These are phyloP conservation scores for Fusarium xyrophilum DNA, from an alignment of 2,329 filamentous ascomycete genomes.

Conservation along the genomic window DNA sequence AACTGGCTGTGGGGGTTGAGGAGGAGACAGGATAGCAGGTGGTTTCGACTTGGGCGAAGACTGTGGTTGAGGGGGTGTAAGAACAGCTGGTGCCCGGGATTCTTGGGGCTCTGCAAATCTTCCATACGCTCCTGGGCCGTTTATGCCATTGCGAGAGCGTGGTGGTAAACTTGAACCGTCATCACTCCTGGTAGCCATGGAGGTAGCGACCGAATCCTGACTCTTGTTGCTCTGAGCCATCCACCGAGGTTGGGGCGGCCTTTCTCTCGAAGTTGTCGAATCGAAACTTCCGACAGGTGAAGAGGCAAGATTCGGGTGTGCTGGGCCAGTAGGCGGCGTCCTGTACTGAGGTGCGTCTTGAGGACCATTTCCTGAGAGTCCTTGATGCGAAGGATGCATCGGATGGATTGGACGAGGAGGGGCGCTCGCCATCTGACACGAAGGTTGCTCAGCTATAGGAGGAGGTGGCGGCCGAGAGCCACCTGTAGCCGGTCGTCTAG, in stretches of 20 bases:
- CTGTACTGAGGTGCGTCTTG: constrained; percentile 43
- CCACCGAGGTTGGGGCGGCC: constrained; percentile 54
- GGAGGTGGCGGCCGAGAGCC: constrained; percentile 38
- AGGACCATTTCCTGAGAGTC: constrained; percentile 25
- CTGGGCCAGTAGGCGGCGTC: constrained; percentile 44
- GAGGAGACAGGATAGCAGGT: constrained; percentile 28
- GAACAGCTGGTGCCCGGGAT: constrained; percentile 19
- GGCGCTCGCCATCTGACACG: constrained; percentile 24
- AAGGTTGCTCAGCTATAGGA: constrained; percentile 38
- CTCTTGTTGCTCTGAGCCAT: constrained; percentile 61
- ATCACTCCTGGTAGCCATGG: constrained; percentile 56
- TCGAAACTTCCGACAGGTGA: constrained; percentile 63
- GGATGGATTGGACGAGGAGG: constrained; percentile 31
- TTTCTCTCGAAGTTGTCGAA: constrained; percentile 51
- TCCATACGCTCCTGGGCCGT: constrained; percentile 49
- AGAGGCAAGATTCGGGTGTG: constrained; percentile 50
- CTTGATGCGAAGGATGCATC: constrained; percentile 15
- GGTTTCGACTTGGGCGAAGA: constrained; percentile 39
- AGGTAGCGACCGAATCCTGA: constrained; percentile 63
- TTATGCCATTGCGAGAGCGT: constrained; percentile 60
- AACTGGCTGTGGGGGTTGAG: constrained; percentile 38
- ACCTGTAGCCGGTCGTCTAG: constrained; percentile 48
- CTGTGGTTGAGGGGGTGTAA: constrained; percentile 37
- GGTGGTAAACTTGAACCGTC: constrained; percentile 59
- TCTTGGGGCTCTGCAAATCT: constrained; percentile 48